Evolutionary conservation across 2,329 filamentous ascomycete species (phyloP), one percentile per base, ranked within the genome.

Genomic region (Xenoacremonium recifei): DNA sequence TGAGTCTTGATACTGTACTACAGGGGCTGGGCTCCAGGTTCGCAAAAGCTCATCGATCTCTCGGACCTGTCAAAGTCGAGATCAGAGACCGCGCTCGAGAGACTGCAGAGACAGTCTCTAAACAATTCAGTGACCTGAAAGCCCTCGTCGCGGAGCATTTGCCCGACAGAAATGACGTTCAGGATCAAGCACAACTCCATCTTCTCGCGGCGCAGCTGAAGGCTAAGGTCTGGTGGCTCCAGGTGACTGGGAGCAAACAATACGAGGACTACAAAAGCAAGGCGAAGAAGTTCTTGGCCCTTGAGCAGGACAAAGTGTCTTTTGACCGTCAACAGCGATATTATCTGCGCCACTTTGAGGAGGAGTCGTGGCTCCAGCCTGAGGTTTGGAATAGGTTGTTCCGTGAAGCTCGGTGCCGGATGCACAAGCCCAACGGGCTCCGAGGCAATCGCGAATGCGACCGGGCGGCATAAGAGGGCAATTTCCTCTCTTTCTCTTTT

Each of bases 171-270:
- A 48, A 55, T 21, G 57, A 63, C 4, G 47, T 67, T 3, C 61
- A 68, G 37, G 61, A 71, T 6, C 68, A 71, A 33, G 50, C 75
- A 2, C 61, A 71, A 19, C 58, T 79, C 5, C 61, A 65, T 1
- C 49, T 82, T 9, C 61, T 81, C 20, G 69, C 69, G 29, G 75
- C 79, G 12, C 79, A 80, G 54, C 65, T 84, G 19, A 66, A 65
- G 32, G 79, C 79, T 12, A 79, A 73, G 58, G 66, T 81, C 21
- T 69, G 73, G 64, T 82, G 77, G 77, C 63, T 83, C 37, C 75
- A 71, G 57, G 37, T 79, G 21, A 75, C 70, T 37, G 75, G 76
- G 16, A 74, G 71, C 51, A 59, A 54, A 3, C 66, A 71, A 13
- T 73, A 78, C 50, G 65, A 72, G 38, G 57, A 64, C 3, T 80